A percentile compares a stretch with the other conserved stretches of the same genome.
phyloP scores from a whole-genome alignment of 441 rosid species.

The Dalechampia spathulata region DNA sequence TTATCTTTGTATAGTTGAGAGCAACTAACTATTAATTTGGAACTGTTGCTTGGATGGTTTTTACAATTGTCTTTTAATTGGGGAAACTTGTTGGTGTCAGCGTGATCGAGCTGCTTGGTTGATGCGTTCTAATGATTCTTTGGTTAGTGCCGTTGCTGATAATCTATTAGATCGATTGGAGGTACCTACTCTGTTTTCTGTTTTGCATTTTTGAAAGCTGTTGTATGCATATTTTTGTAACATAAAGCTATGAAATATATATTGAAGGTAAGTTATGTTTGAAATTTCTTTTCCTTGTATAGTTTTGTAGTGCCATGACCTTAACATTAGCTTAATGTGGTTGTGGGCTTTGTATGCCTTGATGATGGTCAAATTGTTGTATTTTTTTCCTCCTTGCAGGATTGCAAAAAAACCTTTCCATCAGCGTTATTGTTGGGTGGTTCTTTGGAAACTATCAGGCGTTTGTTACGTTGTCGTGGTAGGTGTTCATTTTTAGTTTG shows the following conservation, averaged over 20 bases:
- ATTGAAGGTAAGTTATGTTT: not conserved
- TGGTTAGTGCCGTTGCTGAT: slow-evolving; percentile 88
- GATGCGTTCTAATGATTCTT: slow-evolving; percentile 52
- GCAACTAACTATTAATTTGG: too few species aligned
- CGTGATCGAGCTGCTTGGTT: slow-evolving; percentile 98
- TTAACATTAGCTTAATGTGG: too few species aligned
- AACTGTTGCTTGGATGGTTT: too few species aligned
- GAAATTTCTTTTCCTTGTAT: too few species aligned
- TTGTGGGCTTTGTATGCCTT: too few species aligned
- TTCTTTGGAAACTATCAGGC: slow-evolving; percentile 59
- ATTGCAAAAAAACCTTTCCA: slow-evolving; percentile 82
- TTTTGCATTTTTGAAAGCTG: not conserved
- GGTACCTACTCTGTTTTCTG: slow-evolving; percentile 27
- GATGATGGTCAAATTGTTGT: not conserved
- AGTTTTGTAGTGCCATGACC: too few species aligned
- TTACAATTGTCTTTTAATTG: not conserved
- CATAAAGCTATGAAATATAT: not conserved
- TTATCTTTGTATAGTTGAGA: too few species aligned
- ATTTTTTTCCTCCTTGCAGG: slow-evolving; percentile 40
- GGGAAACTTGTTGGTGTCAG: slow-evolving; percentile 31
- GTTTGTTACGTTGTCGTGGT: slow-evolving; percentile 66
- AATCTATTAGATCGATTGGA: slow-evolving; percentile 85
- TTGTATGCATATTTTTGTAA: not conserved
- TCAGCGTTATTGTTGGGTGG: slow-evolving; percentile 83
- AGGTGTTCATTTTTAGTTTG: slow-evolving; percentile 19